Evolutionary conservation across 805 yeast species (phyloP).

Genomic region (Candida boidinii): DNA sequence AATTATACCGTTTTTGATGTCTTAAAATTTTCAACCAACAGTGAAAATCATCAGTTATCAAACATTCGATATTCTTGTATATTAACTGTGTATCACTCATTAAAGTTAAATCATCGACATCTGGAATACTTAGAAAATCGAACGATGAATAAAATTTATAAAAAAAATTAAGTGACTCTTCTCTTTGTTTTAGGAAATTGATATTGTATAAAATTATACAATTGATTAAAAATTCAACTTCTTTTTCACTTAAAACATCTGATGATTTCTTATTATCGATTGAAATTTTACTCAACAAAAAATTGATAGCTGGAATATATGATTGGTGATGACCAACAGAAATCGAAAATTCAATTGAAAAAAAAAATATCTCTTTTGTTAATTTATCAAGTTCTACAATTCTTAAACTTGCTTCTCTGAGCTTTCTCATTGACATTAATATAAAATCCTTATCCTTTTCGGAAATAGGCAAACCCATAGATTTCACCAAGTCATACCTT

Average conservation of each 20-base stretch:
- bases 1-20: conserved; percentile 6
- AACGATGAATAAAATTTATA: no score
- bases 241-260: conserved; percentile 17
- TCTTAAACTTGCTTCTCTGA: conserved; percentile 41
- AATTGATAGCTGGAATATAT: conserved; percentile 43
- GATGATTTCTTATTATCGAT: neutral
- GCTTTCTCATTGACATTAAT: conserved; percentile 35
- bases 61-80: no score
- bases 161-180: conserved; percentile 24
- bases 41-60: conserved; percentile 23
- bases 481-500: conserved; percentile 4
- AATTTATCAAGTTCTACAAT: conserved; percentile 28
- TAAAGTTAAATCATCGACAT: no score
- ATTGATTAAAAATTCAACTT: conserved; percentile 31
- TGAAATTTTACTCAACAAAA: conserved; percentile 23
- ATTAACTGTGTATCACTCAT: no score
- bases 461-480: no score
- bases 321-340: conserved; percentile 42
- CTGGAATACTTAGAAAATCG: no score
- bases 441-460: conserved; percentile 8
- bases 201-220: conserved; percentile 36
- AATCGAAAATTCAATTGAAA: conserved; percentile 37
- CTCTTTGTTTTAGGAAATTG: conserved; percentile 29
- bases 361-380: conserved; percentile 35
- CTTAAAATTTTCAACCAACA: conserved; percentile 23